These are phyloP conservation scores for Rhodotorula sp. DNA, from an alignment of 1,284 basidiomycete species.

Conservation along the genomic window DNA sequence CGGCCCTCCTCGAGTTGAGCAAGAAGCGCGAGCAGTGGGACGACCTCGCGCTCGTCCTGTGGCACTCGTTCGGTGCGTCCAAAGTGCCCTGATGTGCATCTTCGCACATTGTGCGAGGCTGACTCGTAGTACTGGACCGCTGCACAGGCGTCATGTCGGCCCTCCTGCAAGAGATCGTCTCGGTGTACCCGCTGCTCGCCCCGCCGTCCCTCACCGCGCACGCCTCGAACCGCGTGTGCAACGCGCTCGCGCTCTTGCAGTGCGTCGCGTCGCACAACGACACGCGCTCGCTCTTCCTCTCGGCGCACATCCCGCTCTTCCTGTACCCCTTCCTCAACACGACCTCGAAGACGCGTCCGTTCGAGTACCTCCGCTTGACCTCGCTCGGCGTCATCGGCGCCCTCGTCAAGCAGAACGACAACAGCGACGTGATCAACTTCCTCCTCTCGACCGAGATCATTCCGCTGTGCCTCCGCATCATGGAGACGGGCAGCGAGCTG, in stretches of 20 bases:
- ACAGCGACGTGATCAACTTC: conserved; percentile 98
- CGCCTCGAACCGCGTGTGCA: conserved; percentile 99
- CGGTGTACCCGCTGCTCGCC: conserved; percentile 93
- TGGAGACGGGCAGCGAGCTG: conserved; percentile 99
- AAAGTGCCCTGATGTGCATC: neutral
- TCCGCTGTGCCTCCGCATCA: conserved; percentile 96
- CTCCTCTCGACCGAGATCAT: conserved; percentile 99
- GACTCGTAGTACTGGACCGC: neutral
- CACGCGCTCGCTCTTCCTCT: conserved; percentile 83
- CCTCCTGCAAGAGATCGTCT: conserved; percentile 95
- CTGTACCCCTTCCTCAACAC: conserved; percentile 99
- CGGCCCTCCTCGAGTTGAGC: conserved; percentile 88
- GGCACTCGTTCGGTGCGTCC: conserved; percentile 94
- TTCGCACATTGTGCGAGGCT: neutral
- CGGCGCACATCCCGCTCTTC: conserved; percentile 97
- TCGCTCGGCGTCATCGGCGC: conserved; percentile 98
- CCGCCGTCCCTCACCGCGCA: conserved; percentile 96
- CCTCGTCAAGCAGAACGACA: conserved; percentile 99
- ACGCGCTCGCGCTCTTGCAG: conserved; percentile 94
- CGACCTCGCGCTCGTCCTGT: conserved; percentile 93
- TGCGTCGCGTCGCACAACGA: conserved; percentile 96
- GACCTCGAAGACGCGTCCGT: conserved; percentile 96
- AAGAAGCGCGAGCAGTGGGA: conserved; percentile 99
- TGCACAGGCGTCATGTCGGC: conserved; percentile 97
- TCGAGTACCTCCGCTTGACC: conserved; percentile 96